Percentiles rank a stretch among this genome's conserved stretches.
Conservation (phyloP, 169 alveolate genomes). For the Theileria annulata region DNA sequence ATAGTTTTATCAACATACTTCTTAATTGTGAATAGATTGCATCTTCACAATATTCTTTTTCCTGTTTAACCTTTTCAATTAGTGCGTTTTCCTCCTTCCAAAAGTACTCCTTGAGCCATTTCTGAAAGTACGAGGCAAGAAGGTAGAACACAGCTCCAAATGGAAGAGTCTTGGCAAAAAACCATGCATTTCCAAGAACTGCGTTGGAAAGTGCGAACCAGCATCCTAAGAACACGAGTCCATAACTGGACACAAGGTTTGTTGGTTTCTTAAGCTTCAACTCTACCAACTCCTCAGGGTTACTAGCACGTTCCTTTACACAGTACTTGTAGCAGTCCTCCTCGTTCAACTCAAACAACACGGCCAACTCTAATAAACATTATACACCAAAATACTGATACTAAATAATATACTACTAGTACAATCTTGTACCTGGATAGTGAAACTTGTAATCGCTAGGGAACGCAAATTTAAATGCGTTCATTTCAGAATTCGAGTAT, state of each 20-base stretch:
- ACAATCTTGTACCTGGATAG: constrained; percentile 74
- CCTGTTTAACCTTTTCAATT: constrained; percentile 74
- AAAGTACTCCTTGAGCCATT: constrained; percentile 71
- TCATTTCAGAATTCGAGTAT: constrained; percentile 78
- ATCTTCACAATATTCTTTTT: constrained; percentile 78
- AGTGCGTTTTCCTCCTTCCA: constrained; percentile 83
- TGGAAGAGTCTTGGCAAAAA: constrained; percentile 84
- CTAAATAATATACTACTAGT: not conserved
- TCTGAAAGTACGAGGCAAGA: constrained; percentile 85
- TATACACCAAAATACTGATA: not conserved
- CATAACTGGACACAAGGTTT: constrained; percentile 80
- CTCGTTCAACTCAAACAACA: constrained; percentile 78
- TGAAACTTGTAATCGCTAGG: constrained; percentile 83
- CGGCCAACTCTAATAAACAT: constrained; percentile 72
- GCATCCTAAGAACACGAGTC: constrained; percentile 82
- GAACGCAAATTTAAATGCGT: constrained; percentile 83
- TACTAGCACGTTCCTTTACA: constrained; percentile 78
- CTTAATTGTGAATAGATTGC: constrained; percentile 78
- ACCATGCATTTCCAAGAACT: constrained; percentile 86
- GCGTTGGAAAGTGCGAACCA: constrained; percentile 84
- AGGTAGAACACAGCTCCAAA: constrained; percentile 85
- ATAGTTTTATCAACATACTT: constrained; percentile 22
- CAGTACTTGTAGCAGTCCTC: constrained; percentile 84
- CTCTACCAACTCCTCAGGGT: constrained; percentile 82
- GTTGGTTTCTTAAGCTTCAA: constrained; percentile 74